Base-by-base conservation (phyloP, 2,329 filamentous ascomycete genomes). In the Ceratocystis harringtonii region DNA sequence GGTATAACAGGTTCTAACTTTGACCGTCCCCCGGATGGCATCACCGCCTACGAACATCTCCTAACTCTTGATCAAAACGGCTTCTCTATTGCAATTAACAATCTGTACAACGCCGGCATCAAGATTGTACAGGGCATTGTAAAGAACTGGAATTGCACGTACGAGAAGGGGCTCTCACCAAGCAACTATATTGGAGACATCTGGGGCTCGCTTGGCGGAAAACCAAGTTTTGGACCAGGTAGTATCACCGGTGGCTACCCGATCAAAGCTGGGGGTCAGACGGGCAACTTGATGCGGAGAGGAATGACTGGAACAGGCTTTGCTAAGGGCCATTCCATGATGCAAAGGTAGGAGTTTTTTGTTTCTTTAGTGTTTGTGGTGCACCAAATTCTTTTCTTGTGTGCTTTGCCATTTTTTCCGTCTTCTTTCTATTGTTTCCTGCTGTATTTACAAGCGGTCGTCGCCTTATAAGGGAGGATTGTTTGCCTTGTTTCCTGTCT, bases 121-220 rank as follows among this genome's bases (percentile, higher is more conserved):
- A 76, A 84, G 70, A 84, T 90, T 36, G 79, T 88, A 12, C 76
- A 80, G 69, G 86, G 85, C 1, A 85, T 90, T 66, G 67, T 89
- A 12, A 66, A 72, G 0, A 78, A 76, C 3, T 90, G 87, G 87
- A 75, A 84, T 50, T 72, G 72, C 15, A 84, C 76, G 0, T 90
- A 85, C 69, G 73, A 76, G 44, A 68, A 71, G 1, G 87, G 87
- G 2, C 74, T 90, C 48, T 72, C 76, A 68, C 75, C 85, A 0
- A 75, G 72, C 1, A 89, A 89, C 70, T 90, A 90, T 70, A 75
- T 89, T 45, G 86, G 86, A 5, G 86, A 89, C 71, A 85, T 90
- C 64, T 85, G 89, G 69, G 87, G 85, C 15, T 85, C 81, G 8
- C 74, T 90, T 3, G 86, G 85, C 1, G 86, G 85, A 1, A 72